These are phyloP conservation scores for Pichia cactophila DNA, from an alignment of 1,139 yeast species.

Conservation along the genomic window DNA sequence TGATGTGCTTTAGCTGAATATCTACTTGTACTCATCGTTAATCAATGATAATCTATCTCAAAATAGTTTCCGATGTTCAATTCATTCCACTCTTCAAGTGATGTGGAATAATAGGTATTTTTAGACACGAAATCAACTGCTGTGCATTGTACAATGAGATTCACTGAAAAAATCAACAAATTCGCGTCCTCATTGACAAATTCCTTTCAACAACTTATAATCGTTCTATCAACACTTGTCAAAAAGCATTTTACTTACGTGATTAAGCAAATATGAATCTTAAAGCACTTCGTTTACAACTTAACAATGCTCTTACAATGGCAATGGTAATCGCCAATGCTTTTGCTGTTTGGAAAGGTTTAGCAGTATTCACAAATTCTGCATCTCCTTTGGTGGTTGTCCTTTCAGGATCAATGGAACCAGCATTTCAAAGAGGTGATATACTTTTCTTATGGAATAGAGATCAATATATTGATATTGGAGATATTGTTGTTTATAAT, in stretches of 20 bases:
- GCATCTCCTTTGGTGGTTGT: constrained; percentile 96
- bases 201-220: too few species aligned
- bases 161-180: too few species aligned
- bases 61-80: too few species aligned
- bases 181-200: too few species aligned
- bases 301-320: constrained; percentile 48
- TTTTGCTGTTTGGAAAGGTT: constrained; percentile 84
- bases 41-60: too few species aligned
- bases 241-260: too few species aligned
- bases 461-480: constrained; percentile 58
- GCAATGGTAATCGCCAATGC: constrained; percentile 82
- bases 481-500: constrained; percentile 97
- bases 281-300: constrained; percentile 24
- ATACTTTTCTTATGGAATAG: constrained; percentile 88
- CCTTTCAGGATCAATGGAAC: constrained; percentile 97
- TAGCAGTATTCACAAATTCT: constrained; percentile 71
- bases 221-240: neutral
- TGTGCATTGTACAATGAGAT: too few species aligned
- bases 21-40: constrained; percentile 25
- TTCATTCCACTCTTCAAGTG: too few species aligned
- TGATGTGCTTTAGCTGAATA: constrained; percentile 28
- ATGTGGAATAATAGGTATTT: too few species aligned
- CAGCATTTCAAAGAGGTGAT: constrained; percentile 98
- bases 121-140: too few species aligned
- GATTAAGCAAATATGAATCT: constrained; percentile 19